These are phyloP conservation scores for Dillenia turbinata DNA, from an alignment of 164 flowering plant species.

Conservation along the genomic window DNA sequence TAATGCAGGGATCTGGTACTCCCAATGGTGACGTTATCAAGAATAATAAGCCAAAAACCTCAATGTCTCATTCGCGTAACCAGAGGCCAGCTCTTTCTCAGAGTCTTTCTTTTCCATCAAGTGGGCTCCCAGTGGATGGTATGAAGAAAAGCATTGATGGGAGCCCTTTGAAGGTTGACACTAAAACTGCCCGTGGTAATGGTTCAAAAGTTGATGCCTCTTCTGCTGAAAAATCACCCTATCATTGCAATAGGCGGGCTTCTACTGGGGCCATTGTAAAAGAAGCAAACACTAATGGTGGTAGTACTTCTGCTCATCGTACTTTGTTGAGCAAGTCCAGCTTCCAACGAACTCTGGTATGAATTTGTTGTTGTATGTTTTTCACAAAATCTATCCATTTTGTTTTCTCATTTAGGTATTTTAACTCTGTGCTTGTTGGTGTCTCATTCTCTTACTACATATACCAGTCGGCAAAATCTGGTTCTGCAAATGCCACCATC, in stretches of 20 bases:
- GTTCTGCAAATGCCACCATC: constrained; percentile 20
- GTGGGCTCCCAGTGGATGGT: constrained; percentile 29
- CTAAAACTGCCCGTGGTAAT: constrained; percentile 25
- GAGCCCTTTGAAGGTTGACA: constrained; percentile 25
- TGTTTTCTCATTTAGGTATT: neutral
- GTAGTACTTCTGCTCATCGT: constrained; percentile 15
- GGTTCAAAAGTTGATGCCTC: constrained; percentile 24
- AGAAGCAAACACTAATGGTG: constrained; percentile 16
- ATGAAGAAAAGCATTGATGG: constrained; percentile 54
- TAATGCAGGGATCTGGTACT: constrained; percentile 28
- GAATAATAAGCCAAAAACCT: constrained; percentile 35
- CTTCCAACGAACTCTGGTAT: constrained; percentile 34
- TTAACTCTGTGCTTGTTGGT: neutral
- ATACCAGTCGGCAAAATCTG: constrained; percentile 36
- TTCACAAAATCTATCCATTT: neutral
- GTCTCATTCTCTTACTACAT: neutral
- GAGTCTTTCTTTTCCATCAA: constrained; percentile 64
- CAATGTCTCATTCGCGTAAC: constrained; percentile 20
- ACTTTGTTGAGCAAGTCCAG: constrained; percentile 24
- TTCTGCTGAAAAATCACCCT: constrained; percentile 23
- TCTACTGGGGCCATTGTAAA: constrained; percentile 31
- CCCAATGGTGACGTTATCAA: constrained; percentile 19
- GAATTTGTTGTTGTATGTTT: neutral
- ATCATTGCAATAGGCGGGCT: constrained; percentile 21
- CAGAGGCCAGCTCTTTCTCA: constrained; percentile 44